These are phyloP conservation scores for Arthromyces matolae DNA, from an alignment of 768 basidiomycete genomes.

Conservation along the genomic window DNA sequence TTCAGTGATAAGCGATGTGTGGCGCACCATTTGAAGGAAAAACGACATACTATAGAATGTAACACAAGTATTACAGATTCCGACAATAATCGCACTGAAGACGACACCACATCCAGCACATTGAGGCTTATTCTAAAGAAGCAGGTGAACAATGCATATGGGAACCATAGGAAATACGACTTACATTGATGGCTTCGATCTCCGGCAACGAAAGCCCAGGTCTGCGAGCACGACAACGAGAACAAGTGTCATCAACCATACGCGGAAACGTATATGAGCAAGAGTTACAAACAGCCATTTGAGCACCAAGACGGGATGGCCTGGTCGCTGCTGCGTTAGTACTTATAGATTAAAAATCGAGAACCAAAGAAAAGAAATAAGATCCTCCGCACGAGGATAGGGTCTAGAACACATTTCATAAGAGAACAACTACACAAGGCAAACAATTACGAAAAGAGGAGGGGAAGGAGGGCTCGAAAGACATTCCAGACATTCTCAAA, in stretches of 20 bases:
- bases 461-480: conserved; percentile 8
- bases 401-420: not conserved
- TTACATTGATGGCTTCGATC: not conserved
- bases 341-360: not conserved
- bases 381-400: not conserved
- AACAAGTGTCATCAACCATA: not conserved
- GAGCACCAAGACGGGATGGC: not conserved
- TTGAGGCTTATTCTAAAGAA: not conserved
- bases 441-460: conserved; percentile 4
- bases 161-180: not conserved
- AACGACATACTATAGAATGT: not conserved
- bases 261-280: not conserved
- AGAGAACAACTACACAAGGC: not conserved
- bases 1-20: too few species aligned
- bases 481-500: conserved; percentile 18
- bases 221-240: not conserved
- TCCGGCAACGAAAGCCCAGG: not conserved
- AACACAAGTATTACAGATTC: not conserved
- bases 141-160: not conserved
- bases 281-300: not conserved
- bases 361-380: not conserved
- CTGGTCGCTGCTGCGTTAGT: not conserved
- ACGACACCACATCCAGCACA: not conserved
- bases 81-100: not conserved
- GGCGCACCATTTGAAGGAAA: too few species aligned